These are phyloP conservation scores for Lobulomyces angularis DNA, from an alignment of 192 early-diverging fungal species.

Conservation along the genomic window DNA sequence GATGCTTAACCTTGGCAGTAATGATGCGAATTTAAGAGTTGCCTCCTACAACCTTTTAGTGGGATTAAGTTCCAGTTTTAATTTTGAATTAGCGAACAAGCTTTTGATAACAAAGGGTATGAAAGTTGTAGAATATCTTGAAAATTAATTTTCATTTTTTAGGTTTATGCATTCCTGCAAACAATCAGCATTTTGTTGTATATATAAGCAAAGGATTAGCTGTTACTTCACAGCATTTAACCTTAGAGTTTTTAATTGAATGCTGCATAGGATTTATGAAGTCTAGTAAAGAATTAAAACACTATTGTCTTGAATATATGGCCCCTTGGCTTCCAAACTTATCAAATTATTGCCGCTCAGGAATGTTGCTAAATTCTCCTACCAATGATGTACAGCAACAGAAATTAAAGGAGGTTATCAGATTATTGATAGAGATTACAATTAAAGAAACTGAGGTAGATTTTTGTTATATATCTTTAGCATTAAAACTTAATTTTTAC, in stretches of 20 bases:
- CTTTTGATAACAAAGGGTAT: constrained; percentile 59
- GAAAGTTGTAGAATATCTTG: neutral
- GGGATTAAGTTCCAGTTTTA: constrained; percentile 64
- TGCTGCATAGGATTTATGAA: constrained; percentile 69
- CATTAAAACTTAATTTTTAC: constrained; percentile 6
- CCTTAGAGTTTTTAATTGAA: constrained; percentile 81
- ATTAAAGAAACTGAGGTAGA: constrained; percentile 61
- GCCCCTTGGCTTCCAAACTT: constrained; percentile 80
- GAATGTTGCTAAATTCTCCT: constrained; percentile 20
- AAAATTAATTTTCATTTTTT: neutral
- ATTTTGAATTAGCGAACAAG: constrained; percentile 71
- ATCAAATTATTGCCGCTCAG: constrained; percentile 35
- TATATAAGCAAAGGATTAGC: constrained; percentile 74
- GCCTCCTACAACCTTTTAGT: constrained; percentile 87
- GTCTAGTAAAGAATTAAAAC: constrained; percentile 54
- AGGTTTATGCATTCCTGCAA: constrained; percentile 73
- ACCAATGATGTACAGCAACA: constrained; percentile 14
- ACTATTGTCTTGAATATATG: constrained; percentile 77
- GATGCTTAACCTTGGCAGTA: constrained; percentile 72
- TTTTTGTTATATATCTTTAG: constrained; percentile 8
- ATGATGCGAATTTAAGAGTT: constrained; percentile 65
- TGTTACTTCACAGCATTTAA: constrained; percentile 58
- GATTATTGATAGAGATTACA: constrained; percentile 67
- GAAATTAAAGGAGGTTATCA: constrained; percentile 65
- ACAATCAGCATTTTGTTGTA: constrained; percentile 73